Evolutionary conservation across 2,329 filamentous ascomycete species (phyloP).

Genomic region (Fusarium sp.): DNA sequence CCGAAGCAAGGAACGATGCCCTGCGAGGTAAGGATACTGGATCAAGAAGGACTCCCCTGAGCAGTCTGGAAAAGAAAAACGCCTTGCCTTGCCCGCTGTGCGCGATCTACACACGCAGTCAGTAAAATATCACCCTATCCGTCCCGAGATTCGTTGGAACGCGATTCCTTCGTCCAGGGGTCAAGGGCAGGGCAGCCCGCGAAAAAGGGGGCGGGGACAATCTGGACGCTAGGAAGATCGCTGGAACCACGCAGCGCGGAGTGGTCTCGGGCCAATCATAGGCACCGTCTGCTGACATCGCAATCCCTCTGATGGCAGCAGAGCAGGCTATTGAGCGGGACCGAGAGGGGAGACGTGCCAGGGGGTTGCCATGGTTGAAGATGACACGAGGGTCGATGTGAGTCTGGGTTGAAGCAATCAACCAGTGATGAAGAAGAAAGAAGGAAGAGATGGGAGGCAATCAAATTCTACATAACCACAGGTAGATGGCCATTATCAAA

Average conservation of each 20-base stretch:
- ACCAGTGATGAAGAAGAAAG: neutral
- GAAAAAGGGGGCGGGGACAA: slow-evolving; percentile 16
- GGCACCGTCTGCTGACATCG: neutral
- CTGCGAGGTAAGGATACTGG: neutral
- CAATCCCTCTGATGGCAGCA: neutral
- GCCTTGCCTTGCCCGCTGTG: neutral
- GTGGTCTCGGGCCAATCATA: neutral
- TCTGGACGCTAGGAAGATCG: slow-evolving; percentile 12
- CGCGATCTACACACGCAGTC: slow-evolving; percentile 4
- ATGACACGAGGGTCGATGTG: neutral
- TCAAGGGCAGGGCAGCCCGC: neutral
- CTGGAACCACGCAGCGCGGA: neutral
- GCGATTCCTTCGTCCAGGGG: slow-evolving; percentile 9
- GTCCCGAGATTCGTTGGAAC: slow-evolving; percentile 15
- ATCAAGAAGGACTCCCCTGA: neutral
- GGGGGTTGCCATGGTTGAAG: neutral
- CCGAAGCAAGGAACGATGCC: too few species aligned
- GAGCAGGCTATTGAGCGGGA: neutral
- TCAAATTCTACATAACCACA: too few species aligned
- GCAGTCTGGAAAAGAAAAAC: neutral
- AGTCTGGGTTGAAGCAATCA: neutral
- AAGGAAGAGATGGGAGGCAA: too few species aligned
- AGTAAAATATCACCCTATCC: neutral
- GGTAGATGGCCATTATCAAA: too few species aligned
- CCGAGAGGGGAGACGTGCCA: too few species aligned